These are phyloP conservation scores for Rhodofomes roseus DNA, from an alignment of 1,284 basidiomycete genomes.

Conservation along the genomic window DNA sequence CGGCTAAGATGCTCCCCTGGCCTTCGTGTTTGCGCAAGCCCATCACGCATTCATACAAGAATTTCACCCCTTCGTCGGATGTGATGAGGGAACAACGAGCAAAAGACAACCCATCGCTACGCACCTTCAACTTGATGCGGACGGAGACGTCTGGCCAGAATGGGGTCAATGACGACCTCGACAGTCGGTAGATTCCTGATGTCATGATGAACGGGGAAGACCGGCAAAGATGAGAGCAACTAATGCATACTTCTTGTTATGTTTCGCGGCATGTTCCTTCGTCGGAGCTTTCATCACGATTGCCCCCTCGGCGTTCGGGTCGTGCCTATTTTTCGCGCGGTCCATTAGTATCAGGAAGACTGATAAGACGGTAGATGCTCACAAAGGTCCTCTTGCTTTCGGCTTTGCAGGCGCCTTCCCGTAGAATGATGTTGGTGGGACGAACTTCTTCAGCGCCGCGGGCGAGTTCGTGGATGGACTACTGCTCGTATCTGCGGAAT, in stretches of 20 bases:
- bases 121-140: constrained; percentile 90
- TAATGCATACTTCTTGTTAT: constrained; percentile 67
- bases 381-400: constrained; percentile 54
- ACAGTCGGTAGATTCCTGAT: constrained; percentile 58
- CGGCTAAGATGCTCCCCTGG: constrained; percentile 93
- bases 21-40: constrained; percentile 86
- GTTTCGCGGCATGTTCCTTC: constrained; percentile 60
- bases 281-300: constrained; percentile 85
- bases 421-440: constrained; percentile 64
- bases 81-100: neutral
- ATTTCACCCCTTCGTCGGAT: constrained; percentile 59
- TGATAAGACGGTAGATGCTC: neutral
- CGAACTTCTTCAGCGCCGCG: constrained; percentile 35
- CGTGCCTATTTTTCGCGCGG: constrained; percentile 47
- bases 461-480: constrained; percentile 13
- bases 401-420: constrained; percentile 36
- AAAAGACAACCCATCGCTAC: constrained; percentile 4
- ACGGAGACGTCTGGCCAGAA: constrained; percentile 74
- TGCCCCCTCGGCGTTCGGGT: constrained; percentile 73
- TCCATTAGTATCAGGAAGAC: constrained; percentile 12
- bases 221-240: neutral
- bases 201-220: constrained; percentile 5
- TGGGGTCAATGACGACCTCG: constrained; percentile 92
- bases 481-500: constrained; percentile 2
- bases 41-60: constrained; percentile 97